A percentile compares a stretch with the other conserved stretches of the same genome.
These are phyloP conservation scores for Onygenales sp. DNA, from an alignment of 2,329 filamentous ascomycete genomes.

Conservation along the genomic window DNA sequence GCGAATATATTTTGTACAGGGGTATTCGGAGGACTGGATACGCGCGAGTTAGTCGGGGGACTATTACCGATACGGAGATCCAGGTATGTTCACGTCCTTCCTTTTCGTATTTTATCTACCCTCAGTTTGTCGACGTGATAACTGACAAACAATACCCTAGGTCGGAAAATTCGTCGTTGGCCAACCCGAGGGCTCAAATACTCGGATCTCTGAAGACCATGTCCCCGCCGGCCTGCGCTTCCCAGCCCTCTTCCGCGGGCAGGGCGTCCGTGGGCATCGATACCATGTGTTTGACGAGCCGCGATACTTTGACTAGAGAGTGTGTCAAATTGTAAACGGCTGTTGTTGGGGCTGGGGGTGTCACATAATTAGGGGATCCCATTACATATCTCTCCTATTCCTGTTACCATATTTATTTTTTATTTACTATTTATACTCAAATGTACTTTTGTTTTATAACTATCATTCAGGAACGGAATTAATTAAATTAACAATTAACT, in stretches of 20 bases:
- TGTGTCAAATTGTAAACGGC: too few species aligned
- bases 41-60: slow-evolving; percentile 75
- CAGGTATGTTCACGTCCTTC: slow-evolving; percentile 48
- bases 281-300: slow-evolving; percentile 97
- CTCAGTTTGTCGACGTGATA: background rate
- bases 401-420: slow-evolving; percentile 9
- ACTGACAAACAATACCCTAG: slow-evolving; percentile 27
- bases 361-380: background rate
- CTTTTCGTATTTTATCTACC: background rate
- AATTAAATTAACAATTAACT: too few species aligned
- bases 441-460: too few species aligned
- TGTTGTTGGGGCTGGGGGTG: background rate
- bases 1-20: slow-evolving; percentile 97
- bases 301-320: slow-evolving; percentile 49
- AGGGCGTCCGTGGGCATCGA: slow-evolving; percentile 77
- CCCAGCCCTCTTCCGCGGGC: slow-evolving; percentile 70
- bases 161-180: slow-evolving; percentile 89
- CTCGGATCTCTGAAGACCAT: slow-evolving; percentile 61
- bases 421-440: background rate
- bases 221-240: slow-evolving; percentile 73
- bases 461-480: too few species aligned
- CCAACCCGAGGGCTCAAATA: slow-evolving; percentile 47
- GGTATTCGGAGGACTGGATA: slow-evolving; percentile 77
- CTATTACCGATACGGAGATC: slow-evolving; percentile 94
- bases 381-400: slow-evolving; percentile 3